These are phyloP conservation scores for Teunomyces tritomae DNA, from an alignment of 805 yeast species.

Conservation along the genomic window DNA sequence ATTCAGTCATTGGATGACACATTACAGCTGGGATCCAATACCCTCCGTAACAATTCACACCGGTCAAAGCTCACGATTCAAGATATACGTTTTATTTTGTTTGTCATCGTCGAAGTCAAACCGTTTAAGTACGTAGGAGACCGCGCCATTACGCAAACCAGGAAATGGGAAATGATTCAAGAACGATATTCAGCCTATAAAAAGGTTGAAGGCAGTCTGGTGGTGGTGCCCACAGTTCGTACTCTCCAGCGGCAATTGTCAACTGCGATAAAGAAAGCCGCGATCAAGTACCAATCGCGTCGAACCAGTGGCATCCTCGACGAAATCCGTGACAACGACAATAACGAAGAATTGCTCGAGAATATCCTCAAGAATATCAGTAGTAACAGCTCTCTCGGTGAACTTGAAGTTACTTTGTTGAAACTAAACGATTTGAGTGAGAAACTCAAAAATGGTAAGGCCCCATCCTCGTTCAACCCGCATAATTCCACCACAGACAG, in stretches of 20 bases:
- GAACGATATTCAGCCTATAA: slow-evolving; percentile 19
- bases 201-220: slow-evolving; percentile 1
- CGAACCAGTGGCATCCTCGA: slow-evolving; percentile 10
- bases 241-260: slow-evolving; percentile 37
- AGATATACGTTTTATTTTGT: slow-evolving; percentile 30
- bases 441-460: slow-evolving; percentile 23
- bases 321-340: slow-evolving; percentile 1
- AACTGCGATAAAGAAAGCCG: slow-evolving; percentile 30
- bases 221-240: slow-evolving; percentile 33
- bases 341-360: background rate
- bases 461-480: background rate
- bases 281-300: slow-evolving; percentile 3
- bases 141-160: slow-evolving; percentile 29
- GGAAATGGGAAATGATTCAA: slow-evolving; percentile 36
- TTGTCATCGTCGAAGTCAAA: slow-evolving; percentile 26
- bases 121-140: slow-evolving; percentile 40
- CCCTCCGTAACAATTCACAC: slow-evolving; percentile 6
- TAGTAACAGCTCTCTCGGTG: slow-evolving; percentile 20
- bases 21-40: background rate
- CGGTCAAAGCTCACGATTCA: slow-evolving; percentile 25
- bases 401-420: slow-evolving; percentile 26
- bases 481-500: background rate
- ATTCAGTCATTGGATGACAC: background rate
- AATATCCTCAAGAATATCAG: slow-evolving; percentile 8
- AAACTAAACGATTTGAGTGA: slow-evolving; percentile 33